A percentile compares a stretch with the other conserved stretches of the same genome.
These are phyloP conservation scores for Lepidopterella palustris DNA, from an alignment of 495 filamentous ascomycete species.

Conservation along the genomic window DNA sequence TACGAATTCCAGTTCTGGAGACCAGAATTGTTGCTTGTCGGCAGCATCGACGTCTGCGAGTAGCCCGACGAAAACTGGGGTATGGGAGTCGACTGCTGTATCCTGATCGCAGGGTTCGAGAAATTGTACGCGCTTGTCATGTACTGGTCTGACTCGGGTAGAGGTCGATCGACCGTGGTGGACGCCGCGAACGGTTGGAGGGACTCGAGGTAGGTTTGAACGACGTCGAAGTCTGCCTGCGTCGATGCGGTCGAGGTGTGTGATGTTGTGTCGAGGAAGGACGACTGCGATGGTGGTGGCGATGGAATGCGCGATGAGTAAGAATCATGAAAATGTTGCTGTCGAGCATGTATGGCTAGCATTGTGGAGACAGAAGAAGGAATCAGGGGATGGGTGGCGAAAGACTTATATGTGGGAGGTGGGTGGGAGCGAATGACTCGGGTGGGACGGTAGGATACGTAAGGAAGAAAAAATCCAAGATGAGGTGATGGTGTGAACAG, in stretches of 20 bases:
- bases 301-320: constrained; percentile 14
- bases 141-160: constrained; percentile 20
- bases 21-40: constrained; percentile 4
- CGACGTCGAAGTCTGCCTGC: constrained; percentile 14
- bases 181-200: constrained; percentile 18
- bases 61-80: constrained; percentile 20
- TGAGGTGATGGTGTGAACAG: constrained; percentile 24
- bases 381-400: constrained; percentile 25
- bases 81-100: constrained; percentile 30
- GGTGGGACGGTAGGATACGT: constrained; percentile 4
- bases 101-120: constrained; percentile 28
- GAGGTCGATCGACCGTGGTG: constrained; percentile 9
- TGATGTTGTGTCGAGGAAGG: constrained; percentile 6
- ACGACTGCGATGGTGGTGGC: constrained; percentile 13
- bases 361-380: constrained; percentile 19
- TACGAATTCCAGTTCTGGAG: constrained; percentile 22
- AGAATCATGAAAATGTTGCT: constrained; percentile 20
- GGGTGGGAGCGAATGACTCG: constrained; percentile 14
- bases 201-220: constrained; percentile 26
- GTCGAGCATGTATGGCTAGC: constrained; percentile 25
- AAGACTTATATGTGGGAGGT: constrained; percentile 21
- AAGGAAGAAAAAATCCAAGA: constrained; percentile 5
- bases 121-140: constrained; percentile 27
- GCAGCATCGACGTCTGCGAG: constrained; percentile 21
- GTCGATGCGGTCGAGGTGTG: constrained; percentile 13